These are phyloP conservation scores for Aspergillus niger DNA, from an alignment of 2,329 filamentous ascomycete genomes.

Conservation along the genomic window DNA sequence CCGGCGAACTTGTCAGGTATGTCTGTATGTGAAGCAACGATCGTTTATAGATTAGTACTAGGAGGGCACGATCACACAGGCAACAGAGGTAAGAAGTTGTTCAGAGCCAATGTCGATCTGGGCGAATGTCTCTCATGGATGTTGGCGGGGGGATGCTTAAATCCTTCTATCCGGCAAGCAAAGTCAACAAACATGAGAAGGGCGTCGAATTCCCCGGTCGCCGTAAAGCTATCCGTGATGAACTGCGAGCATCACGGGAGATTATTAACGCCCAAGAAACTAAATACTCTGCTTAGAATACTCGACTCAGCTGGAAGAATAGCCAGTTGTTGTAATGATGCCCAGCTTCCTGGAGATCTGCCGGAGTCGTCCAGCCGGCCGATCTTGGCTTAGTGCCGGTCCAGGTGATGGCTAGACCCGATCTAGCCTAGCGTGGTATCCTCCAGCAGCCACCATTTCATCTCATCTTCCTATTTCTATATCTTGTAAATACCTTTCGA, in stretches of 20 bases:
- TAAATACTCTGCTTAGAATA: neutral
- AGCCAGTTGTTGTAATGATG: neutral
- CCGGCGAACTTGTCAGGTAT: neutral
- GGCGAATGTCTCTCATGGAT: neutral
- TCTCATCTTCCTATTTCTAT: neutral
- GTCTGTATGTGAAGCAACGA: neutral
- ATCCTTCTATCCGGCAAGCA: neutral
- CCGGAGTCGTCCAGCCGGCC: neutral
- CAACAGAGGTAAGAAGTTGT: neutral
- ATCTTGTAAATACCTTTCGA: neutral
- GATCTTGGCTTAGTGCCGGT: neutral
- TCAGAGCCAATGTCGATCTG: neutral
- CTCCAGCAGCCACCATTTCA: neutral
- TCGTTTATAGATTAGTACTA: neutral
- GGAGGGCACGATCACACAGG: neutral
- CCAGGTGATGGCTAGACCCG: neutral
- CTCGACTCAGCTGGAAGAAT: neutral
- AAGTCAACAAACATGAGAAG: neutral
- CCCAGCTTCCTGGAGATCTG: neutral
- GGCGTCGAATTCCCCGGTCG: neutral
- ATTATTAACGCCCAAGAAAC: neutral
- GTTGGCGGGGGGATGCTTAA: neutral
- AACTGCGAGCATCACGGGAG: neutral
- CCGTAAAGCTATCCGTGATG: neutral
- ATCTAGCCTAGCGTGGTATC: neutral